phyloP scores from a whole-genome alignment of 148 eudicot genomes.

The Camellia sinensis region DNA sequence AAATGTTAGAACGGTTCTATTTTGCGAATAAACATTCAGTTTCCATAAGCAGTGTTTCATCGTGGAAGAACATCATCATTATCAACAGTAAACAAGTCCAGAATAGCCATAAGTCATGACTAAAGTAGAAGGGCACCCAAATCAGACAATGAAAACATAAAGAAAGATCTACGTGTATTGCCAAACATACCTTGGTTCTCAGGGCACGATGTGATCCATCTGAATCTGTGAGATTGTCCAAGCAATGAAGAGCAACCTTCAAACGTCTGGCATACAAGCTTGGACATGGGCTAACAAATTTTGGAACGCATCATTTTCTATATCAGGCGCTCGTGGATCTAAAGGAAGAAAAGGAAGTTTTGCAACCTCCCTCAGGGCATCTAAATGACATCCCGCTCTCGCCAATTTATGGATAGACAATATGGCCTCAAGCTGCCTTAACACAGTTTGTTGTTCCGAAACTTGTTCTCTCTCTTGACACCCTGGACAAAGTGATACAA shows the following conservation, averaged over 20 bases:
- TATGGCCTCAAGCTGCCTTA: slow-evolving; percentile 89
- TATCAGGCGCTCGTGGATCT: slow-evolving; percentile 70
- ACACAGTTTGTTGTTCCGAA: slow-evolving; percentile 72
- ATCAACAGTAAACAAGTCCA: neutral
- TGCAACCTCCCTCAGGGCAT: slow-evolving; percentile 76
- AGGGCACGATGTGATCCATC: slow-evolving; percentile 95
- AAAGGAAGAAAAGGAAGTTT: slow-evolving; percentile 88
- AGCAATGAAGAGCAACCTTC: slow-evolving; percentile 73
- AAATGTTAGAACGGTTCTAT: neutral
- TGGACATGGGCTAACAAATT: slow-evolving; percentile 76
- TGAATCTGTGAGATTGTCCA: slow-evolving; percentile 76
- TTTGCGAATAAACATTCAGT: neutral
- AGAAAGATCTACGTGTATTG: neutral
- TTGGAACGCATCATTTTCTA: slow-evolving; percentile 48
- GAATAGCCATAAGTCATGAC: neutral
- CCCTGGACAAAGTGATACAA: no score
- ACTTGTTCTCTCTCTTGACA: slow-evolving; percentile 79
- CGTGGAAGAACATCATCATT: neutral
- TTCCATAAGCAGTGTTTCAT: neutral
- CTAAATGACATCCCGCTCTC: slow-evolving; percentile 56
- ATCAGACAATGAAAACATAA: neutral
- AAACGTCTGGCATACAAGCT: slow-evolving; percentile 91
- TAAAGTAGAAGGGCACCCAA: neutral
- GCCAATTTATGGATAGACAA: slow-evolving; percentile 67
- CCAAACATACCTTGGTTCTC: slow-evolving; percentile 69